Base-by-base conservation (phyloP, 139 green algal species). In the Spirogloea muscicola region DNA sequence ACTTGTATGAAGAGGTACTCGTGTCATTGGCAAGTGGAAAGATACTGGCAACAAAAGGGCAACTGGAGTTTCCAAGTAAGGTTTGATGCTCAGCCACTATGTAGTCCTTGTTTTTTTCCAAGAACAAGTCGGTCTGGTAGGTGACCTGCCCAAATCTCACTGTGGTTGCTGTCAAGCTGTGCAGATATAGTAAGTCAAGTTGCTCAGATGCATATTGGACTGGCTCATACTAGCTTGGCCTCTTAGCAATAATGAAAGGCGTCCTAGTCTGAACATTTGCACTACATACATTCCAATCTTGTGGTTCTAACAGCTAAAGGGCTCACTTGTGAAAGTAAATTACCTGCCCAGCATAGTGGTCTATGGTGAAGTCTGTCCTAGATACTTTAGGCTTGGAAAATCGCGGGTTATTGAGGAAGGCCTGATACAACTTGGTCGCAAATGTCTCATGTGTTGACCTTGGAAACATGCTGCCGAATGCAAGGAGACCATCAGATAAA, bases 81-180 rank as follows among this genome's bases (percentile, higher is more conserved):
- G 68, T 73, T 88, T 96, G 88, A 86, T 99, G 95, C 87, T 99
- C 95, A 13, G 86, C 84, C 36, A 99, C 89, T 55, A 98, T 89
- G 82, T 96, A 98, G 81, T 99, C 95, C 84, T 90, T 91, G 81
- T 97, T 97, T 67, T 88, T 88, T 4, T 88, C 84, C 41, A 88
- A 43, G 72, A 88, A 88, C 33, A 76, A 60, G 0, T 86, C 78
- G 0, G 79, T 82, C 2, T 82, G 41, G 49, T 88, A 88, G n/a
- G 55, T 83, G 58, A 87, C 82, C 72, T 77, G 71, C 7, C 16
- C n/a, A 63, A n/a, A n/a, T n/a, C n/a, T n/a, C n/a, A n/a, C n/a
- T n/a, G n/a, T 55, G 18, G 18, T 55, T 16, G 16, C 18, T 16
- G 16, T 55, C 44, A 55, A 55, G 16, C 16, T 55, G 18, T 16